Conservation (phyloP, 2,329 filamentous ascomycete genomes). For the Emmonsia crescens region DNA sequence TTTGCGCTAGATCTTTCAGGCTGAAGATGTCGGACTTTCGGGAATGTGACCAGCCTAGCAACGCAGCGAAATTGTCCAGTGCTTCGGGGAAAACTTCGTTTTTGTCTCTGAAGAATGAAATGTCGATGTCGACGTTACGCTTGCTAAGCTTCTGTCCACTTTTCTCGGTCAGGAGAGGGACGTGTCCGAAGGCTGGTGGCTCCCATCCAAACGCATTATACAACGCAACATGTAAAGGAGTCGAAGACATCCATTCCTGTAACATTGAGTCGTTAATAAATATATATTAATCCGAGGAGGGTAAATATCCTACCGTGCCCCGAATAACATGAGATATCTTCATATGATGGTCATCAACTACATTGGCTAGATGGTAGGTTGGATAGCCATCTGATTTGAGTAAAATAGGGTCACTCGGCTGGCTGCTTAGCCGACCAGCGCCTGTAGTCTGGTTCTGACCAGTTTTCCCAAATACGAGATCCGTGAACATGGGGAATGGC, state of each 20-base stretch:
- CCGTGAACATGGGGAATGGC: slow-evolving; percentile 54
- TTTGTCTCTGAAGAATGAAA: slow-evolving; percentile 45
- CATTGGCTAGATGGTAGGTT: slow-evolving; percentile 95
- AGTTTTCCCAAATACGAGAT: slow-evolving; percentile 65
- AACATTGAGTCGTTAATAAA: slow-evolving; percentile 2
- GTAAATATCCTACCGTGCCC: slow-evolving; percentile 50
- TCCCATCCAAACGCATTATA: slow-evolving; percentile 69
- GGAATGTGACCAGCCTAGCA: slow-evolving; percentile 72
- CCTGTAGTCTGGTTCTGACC: slow-evolving; percentile 35
- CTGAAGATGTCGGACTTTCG: slow-evolving; percentile 59
- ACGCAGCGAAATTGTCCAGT: slow-evolving; percentile 69
- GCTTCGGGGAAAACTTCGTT: slow-evolving; percentile 53
- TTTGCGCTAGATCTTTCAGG: slow-evolving; percentile 58
- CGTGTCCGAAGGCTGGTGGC: slow-evolving; percentile 65
- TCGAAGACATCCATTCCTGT: slow-evolving; percentile 91
- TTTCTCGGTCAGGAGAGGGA: slow-evolving; percentile 60
- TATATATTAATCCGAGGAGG: background rate
- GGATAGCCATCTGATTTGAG: slow-evolving; percentile 86
- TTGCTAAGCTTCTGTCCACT: slow-evolving; percentile 78
- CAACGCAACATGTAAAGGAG: slow-evolving; percentile 64
- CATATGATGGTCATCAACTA: slow-evolving; percentile 94
- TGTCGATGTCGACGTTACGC: slow-evolving; percentile 58
- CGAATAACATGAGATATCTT: slow-evolving; percentile 90
- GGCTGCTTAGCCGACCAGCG: slow-evolving; percentile 31
- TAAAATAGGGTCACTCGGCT: slow-evolving; percentile 71